phyloP scores from a whole-genome alignment of 345 rosid species.

The Carallia pectinifolia region DNA sequence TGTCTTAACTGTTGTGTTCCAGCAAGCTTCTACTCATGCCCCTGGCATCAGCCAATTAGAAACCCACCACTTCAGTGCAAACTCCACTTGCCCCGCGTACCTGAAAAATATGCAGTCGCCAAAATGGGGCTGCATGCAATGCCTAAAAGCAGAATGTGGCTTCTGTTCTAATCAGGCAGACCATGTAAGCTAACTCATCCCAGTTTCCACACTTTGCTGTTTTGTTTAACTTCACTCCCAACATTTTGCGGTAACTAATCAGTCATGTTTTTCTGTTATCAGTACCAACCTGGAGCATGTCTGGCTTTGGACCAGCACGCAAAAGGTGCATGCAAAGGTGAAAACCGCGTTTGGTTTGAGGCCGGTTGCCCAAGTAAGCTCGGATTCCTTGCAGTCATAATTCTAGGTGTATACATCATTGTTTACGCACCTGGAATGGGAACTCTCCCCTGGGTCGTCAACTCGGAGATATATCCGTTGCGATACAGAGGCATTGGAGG shows the following conservation, averaged over 20 bases:
- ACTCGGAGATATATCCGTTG: conserved; percentile 89
- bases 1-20: conserved; percentile 48
- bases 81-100: conserved; percentile 58
- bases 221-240: background rate
- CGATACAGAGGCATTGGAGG: conserved; percentile 83
- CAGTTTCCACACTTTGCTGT: background rate
- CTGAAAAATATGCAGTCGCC: conserved; percentile 13
- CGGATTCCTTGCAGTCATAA: conserved; percentile 63
- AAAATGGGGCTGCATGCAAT: conserved; percentile 66
- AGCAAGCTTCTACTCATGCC: conserved; percentile 52
- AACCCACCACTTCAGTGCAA: conserved; percentile 45
- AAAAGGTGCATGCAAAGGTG: conserved; percentile 30
- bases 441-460: conserved; percentile 84
- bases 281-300: conserved; percentile 78
- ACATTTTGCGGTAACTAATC: background rate
- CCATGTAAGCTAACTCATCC: conserved; percentile 27
- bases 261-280: background rate
- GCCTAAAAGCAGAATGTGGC: conserved; percentile 55
- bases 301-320: conserved; percentile 32
- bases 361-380: conserved; percentile 79
- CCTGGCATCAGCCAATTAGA: conserved; percentile 37
- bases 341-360: conserved; percentile 46
- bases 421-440: conserved; percentile 85
- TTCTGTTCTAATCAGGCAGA: conserved; percentile 46
- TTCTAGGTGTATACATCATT: conserved; percentile 70